Conservation (phyloP, 2,329 filamentous ascomycete genomes). For the Lasiodiplodia sp. region DNA sequence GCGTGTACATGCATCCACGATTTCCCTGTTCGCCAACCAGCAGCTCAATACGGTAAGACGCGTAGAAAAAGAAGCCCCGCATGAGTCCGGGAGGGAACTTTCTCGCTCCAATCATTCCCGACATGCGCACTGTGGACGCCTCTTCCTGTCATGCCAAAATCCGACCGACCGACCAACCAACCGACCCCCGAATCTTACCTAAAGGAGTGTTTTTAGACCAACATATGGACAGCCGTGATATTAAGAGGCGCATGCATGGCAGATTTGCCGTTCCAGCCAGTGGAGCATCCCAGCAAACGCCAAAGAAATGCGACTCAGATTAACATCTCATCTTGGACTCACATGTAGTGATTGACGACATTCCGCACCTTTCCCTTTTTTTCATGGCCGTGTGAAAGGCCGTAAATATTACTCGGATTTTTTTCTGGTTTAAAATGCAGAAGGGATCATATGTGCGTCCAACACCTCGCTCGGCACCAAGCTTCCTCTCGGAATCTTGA, state of each 20-base stretch:
- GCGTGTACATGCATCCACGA: conserved; percentile 1
- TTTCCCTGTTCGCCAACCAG: neutral
- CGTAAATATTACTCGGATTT: neutral
- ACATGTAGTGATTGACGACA: conserved; percentile 11
- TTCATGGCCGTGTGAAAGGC: neutral
- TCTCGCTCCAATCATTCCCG: neutral
- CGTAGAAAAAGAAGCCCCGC: neutral
- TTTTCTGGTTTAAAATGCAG: conserved; percentile 32
- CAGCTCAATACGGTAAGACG: neutral
- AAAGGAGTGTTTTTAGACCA: neutral
- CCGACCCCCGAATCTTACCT: neutral
- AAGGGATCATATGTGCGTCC: conserved; percentile 36
- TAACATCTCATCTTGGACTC: conserved; percentile 3
- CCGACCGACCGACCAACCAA: neutral
- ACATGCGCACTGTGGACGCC: neutral
- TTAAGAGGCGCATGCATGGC: neutral
- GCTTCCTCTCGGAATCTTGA: conserved; percentile 47
- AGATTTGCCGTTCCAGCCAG: conserved; percentile 1
- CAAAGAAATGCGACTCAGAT: neutral
- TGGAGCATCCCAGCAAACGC: neutral
- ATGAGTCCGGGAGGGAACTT: neutral
- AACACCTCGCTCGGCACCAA: conserved; percentile 49
- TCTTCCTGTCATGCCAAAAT: neutral
- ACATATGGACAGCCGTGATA: neutral
- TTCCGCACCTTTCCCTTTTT: neutral